Evolutionary conservation across 2,329 filamentous ascomycete species (phyloP).

Genomic region (Aspergillus awamori): DNA sequence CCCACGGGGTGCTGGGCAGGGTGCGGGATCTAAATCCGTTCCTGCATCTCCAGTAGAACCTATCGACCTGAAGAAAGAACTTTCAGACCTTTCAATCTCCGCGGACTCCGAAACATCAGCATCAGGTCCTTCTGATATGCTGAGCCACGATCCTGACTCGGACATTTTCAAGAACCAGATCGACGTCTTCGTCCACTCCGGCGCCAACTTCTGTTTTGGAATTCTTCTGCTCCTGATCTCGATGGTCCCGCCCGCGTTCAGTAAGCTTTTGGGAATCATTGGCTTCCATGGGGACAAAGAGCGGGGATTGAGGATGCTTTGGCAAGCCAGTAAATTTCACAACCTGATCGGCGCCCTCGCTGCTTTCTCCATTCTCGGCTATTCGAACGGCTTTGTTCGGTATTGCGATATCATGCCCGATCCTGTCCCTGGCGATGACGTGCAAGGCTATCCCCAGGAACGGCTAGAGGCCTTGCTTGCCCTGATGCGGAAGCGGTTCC

Average conservation of each 20-base stretch:
- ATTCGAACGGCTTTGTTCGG: slow-evolving; percentile 84
- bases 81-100: slow-evolving; percentile 30
- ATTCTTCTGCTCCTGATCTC: slow-evolving; percentile 84
- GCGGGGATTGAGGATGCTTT: slow-evolving; percentile 80
- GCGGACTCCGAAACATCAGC: slow-evolving; percentile 23
- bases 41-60: slow-evolving; percentile 19
- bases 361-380: slow-evolving; percentile 76
- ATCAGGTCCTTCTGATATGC: slow-evolving; percentile 28
- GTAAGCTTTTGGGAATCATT: slow-evolving; percentile 80
- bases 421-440: slow-evolving; percentile 43
- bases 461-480: slow-evolving; percentile 68
- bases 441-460: slow-evolving; percentile 71
- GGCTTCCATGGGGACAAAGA: slow-evolving; percentile 89
- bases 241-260: slow-evolving; percentile 88
- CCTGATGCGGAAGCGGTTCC: slow-evolving; percentile 76
- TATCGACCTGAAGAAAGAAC: slow-evolving; percentile 22
- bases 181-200: slow-evolving; percentile 87
- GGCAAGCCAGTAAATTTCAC: slow-evolving; percentile 81
- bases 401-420: slow-evolving; percentile 83
- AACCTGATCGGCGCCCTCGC: slow-evolving; percentile 94
- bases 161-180: slow-evolving; percentile 72
- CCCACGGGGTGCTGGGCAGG: slow-evolving; percentile 5
- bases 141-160: slow-evolving; percentile 59
- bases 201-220: slow-evolving; percentile 86
- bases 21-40: slow-evolving; percentile 19